A percentile compares a stretch with the other conserved stretches of the same genome.
Conservation (phyloP, 2,329 filamentous ascomycete genomes). For the Coleophoma crateriformis region DNA sequence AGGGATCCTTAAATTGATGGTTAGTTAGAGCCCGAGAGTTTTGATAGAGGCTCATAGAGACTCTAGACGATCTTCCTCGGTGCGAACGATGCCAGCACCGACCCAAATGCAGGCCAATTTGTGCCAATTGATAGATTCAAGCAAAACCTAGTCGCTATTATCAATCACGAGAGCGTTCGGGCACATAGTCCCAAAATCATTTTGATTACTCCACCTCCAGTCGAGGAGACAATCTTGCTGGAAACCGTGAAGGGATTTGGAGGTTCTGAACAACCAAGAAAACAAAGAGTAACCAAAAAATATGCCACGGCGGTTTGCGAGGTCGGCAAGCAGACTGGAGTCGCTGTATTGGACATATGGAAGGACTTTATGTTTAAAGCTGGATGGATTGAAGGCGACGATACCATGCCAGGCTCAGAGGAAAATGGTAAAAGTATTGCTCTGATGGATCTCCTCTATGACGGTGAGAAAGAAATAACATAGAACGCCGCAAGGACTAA, state of each 20-base stretch:
- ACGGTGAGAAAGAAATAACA: constrained; percentile 8
- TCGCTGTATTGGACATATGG: constrained; percentile 75
- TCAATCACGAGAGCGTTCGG: constrained; percentile 63
- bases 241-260: constrained; percentile 37
- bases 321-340: constrained; percentile 31
- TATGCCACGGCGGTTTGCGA: constrained; percentile 57
- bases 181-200: constrained; percentile 69
- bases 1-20: constrained; percentile 12
- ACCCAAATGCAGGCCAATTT: constrained; percentile 58
- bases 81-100: constrained; percentile 77
- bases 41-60: neutral
- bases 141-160: constrained; percentile 63
- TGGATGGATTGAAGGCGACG: constrained; percentile 11
- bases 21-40: neutral
- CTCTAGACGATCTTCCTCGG: constrained; percentile 62
- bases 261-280: constrained; percentile 31
- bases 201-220: constrained; percentile 76
- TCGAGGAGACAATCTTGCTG: constrained; percentile 63
- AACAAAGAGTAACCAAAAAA: constrained; percentile 38
- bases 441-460: constrained; percentile 10
- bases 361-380: constrained; percentile 68
- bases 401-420: constrained; percentile 7
- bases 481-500: neutral
- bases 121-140: constrained; percentile 69
- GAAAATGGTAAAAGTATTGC: constrained; percentile 10